A percentile compares a stretch with the other conserved stretches of the same genome.
These are phyloP conservation scores for Fusarium kyushuense DNA, from an alignment of 2,329 filamentous ascomycete species.

Conservation along the genomic window DNA sequence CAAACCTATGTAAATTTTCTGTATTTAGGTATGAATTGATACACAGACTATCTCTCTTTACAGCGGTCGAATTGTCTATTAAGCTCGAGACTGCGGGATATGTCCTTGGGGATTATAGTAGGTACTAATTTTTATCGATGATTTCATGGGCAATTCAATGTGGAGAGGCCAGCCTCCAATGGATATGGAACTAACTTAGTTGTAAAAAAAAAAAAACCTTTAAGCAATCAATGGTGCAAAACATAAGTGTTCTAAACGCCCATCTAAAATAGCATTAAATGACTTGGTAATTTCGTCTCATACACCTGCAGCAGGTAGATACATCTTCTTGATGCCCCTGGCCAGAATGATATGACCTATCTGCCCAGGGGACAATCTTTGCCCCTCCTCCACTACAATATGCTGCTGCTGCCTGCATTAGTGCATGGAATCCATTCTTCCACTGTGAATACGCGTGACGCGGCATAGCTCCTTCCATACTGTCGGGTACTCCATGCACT, in stretches of 20 bases:
- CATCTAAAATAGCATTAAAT: neutral
- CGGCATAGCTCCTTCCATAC: slow-evolving; percentile 38
- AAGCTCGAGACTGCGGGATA: no score
- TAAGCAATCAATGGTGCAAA: neutral
- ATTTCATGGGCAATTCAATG: slow-evolving; percentile 1
- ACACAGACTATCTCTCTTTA: neutral
- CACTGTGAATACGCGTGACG: slow-evolving; percentile 36
- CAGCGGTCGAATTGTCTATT: neutral
- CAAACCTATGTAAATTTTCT: no score
- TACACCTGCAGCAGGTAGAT: no score
- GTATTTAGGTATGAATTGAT: neutral
- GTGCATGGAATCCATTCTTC: slow-evolving; percentile 29
- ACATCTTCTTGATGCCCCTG: neutral
- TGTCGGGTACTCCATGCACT: slow-evolving; percentile 14
- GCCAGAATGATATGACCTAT: neutral
- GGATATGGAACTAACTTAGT: no score
- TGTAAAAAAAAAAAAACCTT: neutral
- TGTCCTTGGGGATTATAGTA: no score
- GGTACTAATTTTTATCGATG: neutral
- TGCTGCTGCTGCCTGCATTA: slow-evolving; percentile 15
- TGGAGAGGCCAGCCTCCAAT: no score
- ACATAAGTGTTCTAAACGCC: neutral
- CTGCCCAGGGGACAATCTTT: neutral
- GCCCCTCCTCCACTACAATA: slow-evolving; percentile 23
- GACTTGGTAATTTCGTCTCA: neutral